Percentiles rank a stretch among this genome's conserved stretches.
phyloP scores from a whole-genome alignment of 768 basidiomycete genomes.

The Tephrocybe sp. region DNA sequence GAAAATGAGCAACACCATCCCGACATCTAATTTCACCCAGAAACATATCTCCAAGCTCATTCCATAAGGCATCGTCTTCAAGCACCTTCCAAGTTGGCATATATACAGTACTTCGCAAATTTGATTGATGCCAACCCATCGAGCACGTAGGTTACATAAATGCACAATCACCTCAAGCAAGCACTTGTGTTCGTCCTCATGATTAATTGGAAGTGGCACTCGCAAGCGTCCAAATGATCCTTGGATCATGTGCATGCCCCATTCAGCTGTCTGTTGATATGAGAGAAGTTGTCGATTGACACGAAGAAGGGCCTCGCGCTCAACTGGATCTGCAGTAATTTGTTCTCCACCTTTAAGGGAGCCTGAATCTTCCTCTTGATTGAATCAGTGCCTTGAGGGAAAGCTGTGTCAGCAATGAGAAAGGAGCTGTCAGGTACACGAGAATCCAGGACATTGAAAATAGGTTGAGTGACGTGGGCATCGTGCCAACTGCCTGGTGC shows the following conservation, averaged over 20 bases:
- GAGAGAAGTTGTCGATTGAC: conserved; percentile 32
- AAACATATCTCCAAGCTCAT: neutral
- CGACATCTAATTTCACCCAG: neutral
- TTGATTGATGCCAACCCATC: conserved; percentile 36
- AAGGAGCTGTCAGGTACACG: conserved; percentile 29
- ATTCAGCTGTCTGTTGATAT: conserved; percentile 48
- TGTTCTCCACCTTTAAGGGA: conserved; percentile 25
- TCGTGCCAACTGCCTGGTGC: conserved; percentile 43
- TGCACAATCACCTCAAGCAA: conserved; percentile 35
- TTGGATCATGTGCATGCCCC: conserved; percentile 46
- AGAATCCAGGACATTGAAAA: conserved; percentile 25
- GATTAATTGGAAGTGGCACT: conserved; percentile 39
- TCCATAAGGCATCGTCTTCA: conserved; percentile 2
- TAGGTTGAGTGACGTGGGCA: conserved; percentile 27
- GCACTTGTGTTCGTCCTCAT: too few species aligned
- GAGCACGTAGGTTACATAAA: conserved; percentile 31
- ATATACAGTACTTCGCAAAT: conserved; percentile 33
- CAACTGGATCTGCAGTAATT: conserved; percentile 6
- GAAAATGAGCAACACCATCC: too few species aligned
- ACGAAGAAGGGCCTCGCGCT: conserved; percentile 1
- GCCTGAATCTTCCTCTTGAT: conserved; percentile 25
- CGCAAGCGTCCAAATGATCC: conserved; percentile 44
- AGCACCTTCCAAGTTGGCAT: conserved; percentile 1
- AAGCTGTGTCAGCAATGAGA: conserved; percentile 35
- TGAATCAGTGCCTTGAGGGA: conserved; percentile 18